These are phyloP conservation scores for Amoebophrya sp. DNA, from an alignment of 169 alveolate species.

Conservation along the genomic window DNA sequence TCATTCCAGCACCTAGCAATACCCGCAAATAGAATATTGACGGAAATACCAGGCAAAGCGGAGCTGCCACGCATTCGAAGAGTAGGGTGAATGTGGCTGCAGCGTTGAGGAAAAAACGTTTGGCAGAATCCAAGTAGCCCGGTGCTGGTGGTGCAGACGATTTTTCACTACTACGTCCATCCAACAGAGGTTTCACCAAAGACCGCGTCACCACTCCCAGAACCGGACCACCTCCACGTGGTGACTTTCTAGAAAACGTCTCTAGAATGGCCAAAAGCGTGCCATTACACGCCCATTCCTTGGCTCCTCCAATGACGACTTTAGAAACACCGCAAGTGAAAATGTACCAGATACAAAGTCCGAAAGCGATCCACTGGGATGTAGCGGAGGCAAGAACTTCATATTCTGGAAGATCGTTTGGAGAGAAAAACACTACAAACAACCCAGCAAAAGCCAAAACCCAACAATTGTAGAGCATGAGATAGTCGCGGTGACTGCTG, in stretches of 20 bases:
- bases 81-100: not conserved
- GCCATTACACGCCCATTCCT: not conserved
- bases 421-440: not conserved
- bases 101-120: not conserved
- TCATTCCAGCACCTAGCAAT: conserved; percentile 8
- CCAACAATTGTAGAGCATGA: conserved; percentile 28
- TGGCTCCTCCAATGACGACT: not conserved
- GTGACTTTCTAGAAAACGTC: conserved; percentile 20
- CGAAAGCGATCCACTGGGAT: not conserved
- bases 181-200: not conserved
- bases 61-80: conserved; percentile 12
- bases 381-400: not conserved
- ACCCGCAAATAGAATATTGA: not conserved
- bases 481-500: conserved; percentile 31
- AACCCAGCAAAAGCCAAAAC: not conserved
- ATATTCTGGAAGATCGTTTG: not conserved
- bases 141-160: not conserved
- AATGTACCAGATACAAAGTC: conserved; percentile 23
- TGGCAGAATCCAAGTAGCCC: not conserved
- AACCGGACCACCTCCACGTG: conserved; percentile 29
- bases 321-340: conserved; percentile 26
- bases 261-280: conserved; percentile 17
- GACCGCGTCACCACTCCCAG: not conserved
- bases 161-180: not conserved
- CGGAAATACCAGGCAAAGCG: not conserved